Percentiles rank a stretch among this genome's conserved stretches.
Evolutionary conservation across 305 asterid genomes (phyloP).

Genomic region (Fraxinus baroniana): DNA sequence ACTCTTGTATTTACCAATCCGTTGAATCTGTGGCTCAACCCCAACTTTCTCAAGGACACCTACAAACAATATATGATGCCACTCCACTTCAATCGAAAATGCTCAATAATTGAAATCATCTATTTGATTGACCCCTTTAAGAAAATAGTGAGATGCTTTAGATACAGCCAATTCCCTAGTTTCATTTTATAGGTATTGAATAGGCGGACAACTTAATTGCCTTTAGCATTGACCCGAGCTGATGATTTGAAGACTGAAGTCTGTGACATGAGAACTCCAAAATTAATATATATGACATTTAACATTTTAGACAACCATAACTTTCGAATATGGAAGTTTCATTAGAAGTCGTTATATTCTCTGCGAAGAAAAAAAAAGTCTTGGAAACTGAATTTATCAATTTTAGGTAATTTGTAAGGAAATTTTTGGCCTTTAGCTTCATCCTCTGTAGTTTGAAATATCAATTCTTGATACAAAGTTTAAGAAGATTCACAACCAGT

Average conservation of each 20-base stretch:
- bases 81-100: conserved; percentile 23
- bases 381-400: background rate
- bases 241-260: conserved; percentile 2
- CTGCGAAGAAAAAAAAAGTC: background rate
- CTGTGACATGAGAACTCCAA: conserved; percentile 11
- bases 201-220: conserved; percentile 1
- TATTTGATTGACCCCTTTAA: background rate
- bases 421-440: background rate
- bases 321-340: background rate
- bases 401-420: background rate
- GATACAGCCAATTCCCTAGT: conserved; percentile 4
- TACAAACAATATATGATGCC: conserved; percentile 41
- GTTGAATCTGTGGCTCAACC: conserved; percentile 88
- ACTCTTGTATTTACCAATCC: conserved; percentile 96
- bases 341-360: background rate
- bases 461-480: background rate
- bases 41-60: conserved; percentile 97
- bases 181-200: conserved; percentile 9
- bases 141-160: background rate
- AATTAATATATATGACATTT: background rate
- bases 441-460: background rate
- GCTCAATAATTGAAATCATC: conserved; percentile 9
- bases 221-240: conserved; percentile 1
- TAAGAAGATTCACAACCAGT: no score
- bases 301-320: background rate